These are phyloP conservation scores for Russula emetica DNA, from an alignment of 768 basidiomycete species.

Conservation along the genomic window DNA sequence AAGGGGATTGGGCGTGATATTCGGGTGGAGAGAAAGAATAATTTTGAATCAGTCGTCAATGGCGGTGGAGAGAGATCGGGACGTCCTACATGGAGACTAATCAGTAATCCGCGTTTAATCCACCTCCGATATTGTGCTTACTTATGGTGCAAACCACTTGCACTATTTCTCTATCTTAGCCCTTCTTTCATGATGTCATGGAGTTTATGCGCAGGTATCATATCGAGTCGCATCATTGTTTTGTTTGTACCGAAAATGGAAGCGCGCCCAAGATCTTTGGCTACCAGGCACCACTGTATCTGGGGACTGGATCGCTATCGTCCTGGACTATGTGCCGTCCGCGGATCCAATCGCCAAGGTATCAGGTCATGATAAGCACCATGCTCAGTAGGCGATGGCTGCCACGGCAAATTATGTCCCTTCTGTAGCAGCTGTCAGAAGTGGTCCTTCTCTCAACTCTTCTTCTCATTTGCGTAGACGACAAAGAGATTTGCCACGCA, in stretches of 20 bases:
- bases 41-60: neutral
- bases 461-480: neutral
- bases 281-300: neutral
- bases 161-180: neutral
- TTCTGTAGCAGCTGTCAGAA: neutral
- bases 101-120: neutral
- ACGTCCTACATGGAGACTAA: neutral
- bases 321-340: neutral
- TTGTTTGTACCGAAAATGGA: neutral
- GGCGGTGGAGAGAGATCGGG: neutral
- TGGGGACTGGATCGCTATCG: neutral
- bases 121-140: neutral
- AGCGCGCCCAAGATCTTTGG: neutral
- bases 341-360: neutral
- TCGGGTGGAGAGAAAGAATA: neutral
- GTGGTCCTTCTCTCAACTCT: neutral
- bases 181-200: no score
- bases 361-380: neutral
- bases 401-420: neutral
- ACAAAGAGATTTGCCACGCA: neutral
- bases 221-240: neutral
- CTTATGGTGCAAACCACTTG: neutral
- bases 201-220: neutral
- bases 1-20: no score
- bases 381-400: neutral